phyloP scores from a whole-genome alignment of 129 eudicot genomes.

The Rutidosis leptorrhynchoides region DNA sequence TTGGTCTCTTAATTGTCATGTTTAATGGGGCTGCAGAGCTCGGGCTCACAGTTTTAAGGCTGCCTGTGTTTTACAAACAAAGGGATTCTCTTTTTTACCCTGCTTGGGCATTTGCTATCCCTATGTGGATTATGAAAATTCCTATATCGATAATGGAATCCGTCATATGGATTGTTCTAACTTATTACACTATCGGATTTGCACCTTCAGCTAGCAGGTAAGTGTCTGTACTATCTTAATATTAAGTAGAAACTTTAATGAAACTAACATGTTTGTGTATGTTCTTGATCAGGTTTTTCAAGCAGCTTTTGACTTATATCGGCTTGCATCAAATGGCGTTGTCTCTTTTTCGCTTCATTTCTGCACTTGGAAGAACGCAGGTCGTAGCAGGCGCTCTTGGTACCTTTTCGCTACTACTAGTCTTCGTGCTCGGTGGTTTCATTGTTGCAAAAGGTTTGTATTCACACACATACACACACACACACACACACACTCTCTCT shows the following conservation, averaged over 20 bases:
- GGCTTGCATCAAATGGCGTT: conserved; percentile 25
- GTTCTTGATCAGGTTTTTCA: conserved; percentile 11
- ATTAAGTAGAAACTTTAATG: neutral
- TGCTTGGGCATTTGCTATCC: conserved; percentile 20
- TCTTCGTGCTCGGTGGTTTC: conserved; percentile 19
- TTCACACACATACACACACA: too few relatives aligned
- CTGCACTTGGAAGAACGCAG: conserved; percentile 19
- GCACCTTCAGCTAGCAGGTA: conserved; percentile 21
- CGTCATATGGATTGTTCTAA: conserved; percentile 10
- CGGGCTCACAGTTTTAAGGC: conserved; percentile 17
- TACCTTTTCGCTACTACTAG: conserved; percentile 14
- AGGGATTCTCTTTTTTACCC: conserved; percentile 21
- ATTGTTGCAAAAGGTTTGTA: conserved; percentile 17
- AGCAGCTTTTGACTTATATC: conserved; percentile 21
- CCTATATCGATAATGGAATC: conserved; percentile 25
- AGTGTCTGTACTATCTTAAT: neutral
- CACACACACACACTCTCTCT: too few relatives aligned
- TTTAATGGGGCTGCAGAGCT: conserved; percentile 28
- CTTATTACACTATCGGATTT: conserved; percentile 27
- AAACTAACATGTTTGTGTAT: neutral
- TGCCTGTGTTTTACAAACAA: conserved; percentile 26
- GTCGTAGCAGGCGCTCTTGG: conserved; percentile 16
- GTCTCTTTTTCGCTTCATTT: conserved; percentile 20
- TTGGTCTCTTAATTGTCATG: conserved; percentile 21
- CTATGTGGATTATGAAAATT: conserved; percentile 18